Conservation (phyloP, 331 rosid genomes). For the Erythrophleum ivorense region DNA sequence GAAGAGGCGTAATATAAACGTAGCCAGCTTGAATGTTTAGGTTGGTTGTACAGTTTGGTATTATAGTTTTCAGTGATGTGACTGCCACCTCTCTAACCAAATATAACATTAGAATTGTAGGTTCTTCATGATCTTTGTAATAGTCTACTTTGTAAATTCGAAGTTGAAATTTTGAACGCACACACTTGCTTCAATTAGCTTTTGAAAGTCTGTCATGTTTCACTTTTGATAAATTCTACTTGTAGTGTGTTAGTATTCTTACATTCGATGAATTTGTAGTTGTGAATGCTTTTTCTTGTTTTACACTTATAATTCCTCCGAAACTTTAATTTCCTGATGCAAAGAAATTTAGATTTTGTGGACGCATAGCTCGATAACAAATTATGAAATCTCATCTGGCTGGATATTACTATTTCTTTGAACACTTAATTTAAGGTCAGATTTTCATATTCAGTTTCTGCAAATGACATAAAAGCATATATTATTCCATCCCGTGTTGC, state of each 20-base stretch:
- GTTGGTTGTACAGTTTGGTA: constrained; percentile 24
- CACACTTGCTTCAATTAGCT: not conserved
- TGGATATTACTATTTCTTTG: not conserved
- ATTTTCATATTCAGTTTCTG: not conserved
- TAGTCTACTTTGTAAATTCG: constrained; percentile 20
- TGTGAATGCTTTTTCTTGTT: not conserved
- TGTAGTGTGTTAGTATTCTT: not conserved
- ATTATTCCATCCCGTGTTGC: not conserved
- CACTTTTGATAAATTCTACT: not conserved
- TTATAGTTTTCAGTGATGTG: constrained; percentile 9
- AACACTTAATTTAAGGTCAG: not conserved
- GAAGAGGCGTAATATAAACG: not conserved
- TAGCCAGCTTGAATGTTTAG: constrained; percentile 21
- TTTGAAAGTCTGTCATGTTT: not conserved
- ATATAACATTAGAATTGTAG: not conserved
- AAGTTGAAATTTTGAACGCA: not conserved
- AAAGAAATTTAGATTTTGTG: not conserved
- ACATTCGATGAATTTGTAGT: constrained; percentile 1
- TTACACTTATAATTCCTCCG: not conserved
- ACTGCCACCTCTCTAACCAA: not conserved
- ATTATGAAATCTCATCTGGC: not conserved
- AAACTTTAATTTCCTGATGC: not conserved
- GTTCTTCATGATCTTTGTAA: not conserved
- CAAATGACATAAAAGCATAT: not conserved
- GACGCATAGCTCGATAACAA: not conserved